A percentile compares a stretch with the other conserved stretches of the same genome.
phyloP scores from a whole-genome alignment of 1,284 basidiomycete species.

The Pseudozyma pruni region DNA sequence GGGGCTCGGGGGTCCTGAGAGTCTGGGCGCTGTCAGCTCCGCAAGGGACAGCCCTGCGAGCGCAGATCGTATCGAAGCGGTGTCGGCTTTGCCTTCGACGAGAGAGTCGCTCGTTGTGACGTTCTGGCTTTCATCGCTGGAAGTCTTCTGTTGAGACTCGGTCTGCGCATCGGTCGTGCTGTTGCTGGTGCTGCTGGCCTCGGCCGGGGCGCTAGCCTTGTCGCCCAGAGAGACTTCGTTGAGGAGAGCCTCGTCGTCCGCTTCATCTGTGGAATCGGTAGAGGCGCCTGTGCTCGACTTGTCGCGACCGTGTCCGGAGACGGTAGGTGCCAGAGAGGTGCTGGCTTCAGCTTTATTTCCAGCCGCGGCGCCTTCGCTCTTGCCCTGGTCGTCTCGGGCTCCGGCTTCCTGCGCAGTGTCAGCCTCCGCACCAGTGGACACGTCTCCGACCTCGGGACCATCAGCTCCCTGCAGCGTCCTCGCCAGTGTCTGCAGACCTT shows the following conservation, averaged over 20 bases:
- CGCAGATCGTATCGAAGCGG: slow-evolving; percentile 52
- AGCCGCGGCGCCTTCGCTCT: not conserved
- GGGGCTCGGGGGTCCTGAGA: slow-evolving; percentile 54
- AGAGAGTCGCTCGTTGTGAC: slow-evolving; percentile 31
- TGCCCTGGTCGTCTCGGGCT: not conserved
- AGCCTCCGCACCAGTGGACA: slow-evolving; percentile 14
- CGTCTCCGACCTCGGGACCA: slow-evolving; percentile 38
- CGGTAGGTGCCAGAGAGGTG: not conserved
- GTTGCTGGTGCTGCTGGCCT: slow-evolving; percentile 4
- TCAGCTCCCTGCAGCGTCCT: slow-evolving; percentile 61
- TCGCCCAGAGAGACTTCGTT: slow-evolving; percentile 54
- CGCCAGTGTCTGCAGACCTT: slow-evolving; percentile 65
- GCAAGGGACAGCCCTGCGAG: slow-evolving; percentile 61
- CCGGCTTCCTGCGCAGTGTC: slow-evolving; percentile 2
- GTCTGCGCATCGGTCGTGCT: not conserved
- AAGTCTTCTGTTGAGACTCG: slow-evolving; percentile 4
- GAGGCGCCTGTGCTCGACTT: slow-evolving; percentile 45
- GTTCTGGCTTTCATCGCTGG: slow-evolving; percentile 11
- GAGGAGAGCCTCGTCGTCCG: slow-evolving; percentile 59
- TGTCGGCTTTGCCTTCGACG: slow-evolving; percentile 28
- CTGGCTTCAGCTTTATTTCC: not conserved
- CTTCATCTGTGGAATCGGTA: slow-evolving; percentile 55
- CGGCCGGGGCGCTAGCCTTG: slow-evolving; percentile 12
- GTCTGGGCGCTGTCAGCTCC: slow-evolving; percentile 53
- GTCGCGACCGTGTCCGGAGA: slow-evolving; percentile 33